These are phyloP conservation scores for Dothistroma pini DNA, from an alignment of 2,329 filamentous ascomycete species.

Conservation along the genomic window DNA sequence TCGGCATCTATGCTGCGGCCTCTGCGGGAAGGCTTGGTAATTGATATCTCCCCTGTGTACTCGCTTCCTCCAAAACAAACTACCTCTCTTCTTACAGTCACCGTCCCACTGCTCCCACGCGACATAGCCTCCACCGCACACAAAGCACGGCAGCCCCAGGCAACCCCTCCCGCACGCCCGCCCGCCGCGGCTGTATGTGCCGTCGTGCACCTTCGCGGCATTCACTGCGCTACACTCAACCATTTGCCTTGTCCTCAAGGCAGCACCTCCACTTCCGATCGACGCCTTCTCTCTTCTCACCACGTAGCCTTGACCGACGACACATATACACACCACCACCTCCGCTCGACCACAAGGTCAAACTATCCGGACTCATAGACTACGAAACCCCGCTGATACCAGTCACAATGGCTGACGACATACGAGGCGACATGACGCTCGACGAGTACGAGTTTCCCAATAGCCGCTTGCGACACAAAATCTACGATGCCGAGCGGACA, in stretches of 20 bases:
- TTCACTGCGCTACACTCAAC: neutral
- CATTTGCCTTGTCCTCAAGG: neutral
- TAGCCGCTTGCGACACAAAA: slow-evolving; percentile 55
- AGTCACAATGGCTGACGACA: slow-evolving; percentile 25
- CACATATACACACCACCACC: slow-evolving; percentile 1
- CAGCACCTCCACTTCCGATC: neutral
- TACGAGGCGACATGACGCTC: slow-evolving; percentile 34
- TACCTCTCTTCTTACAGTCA: neutral
- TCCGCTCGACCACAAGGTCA: neutral
- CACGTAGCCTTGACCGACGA: slow-evolving; percentile 3
- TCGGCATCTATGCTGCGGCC: neutral
- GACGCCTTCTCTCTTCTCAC: neutral
- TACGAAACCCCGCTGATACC: slow-evolving; percentile 11
- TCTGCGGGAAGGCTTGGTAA: slow-evolving; percentile 10
- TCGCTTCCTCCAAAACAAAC: neutral
- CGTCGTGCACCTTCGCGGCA: neutral
- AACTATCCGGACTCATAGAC: slow-evolving; percentile 16
- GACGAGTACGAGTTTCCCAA: slow-evolving; percentile 59
- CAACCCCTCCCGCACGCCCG: neutral
- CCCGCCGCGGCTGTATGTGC: neutral
- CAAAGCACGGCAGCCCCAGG: neutral
- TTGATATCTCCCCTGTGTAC: slow-evolving; percentile 2
- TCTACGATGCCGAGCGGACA: slow-evolving; percentile 54
- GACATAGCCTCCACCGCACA: neutral
- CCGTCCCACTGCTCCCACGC: neutral